Evolutionary conservation across 805 yeast genomes (phyloP).

Genomic region (Yarrowia keelungensis): DNA sequence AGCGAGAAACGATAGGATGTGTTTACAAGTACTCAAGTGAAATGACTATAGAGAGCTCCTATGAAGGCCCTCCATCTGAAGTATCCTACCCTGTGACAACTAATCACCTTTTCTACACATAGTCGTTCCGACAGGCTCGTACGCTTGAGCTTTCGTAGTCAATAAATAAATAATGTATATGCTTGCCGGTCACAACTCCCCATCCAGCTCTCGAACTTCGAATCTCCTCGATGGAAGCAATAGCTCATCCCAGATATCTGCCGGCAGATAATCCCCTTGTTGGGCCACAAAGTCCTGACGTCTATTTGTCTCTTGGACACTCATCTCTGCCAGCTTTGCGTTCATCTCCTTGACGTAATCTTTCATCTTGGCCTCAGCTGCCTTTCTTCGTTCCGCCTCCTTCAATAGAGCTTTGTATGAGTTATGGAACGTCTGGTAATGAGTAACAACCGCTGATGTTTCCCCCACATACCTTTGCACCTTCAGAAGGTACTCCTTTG

Average conservation of each 20-base stretch:
- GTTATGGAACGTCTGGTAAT: slow-evolving; percentile 18
- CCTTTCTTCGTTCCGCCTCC: slow-evolving; percentile 15
- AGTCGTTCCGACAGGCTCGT: too few species aligned
- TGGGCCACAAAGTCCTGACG: slow-evolving; percentile 24
- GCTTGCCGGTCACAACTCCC: not conserved
- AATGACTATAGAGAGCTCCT: too few species aligned
- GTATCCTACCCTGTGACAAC: too few species aligned
- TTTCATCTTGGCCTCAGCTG: slow-evolving; percentile 7
- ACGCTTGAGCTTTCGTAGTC: too few species aligned
- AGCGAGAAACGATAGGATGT: too few species aligned
- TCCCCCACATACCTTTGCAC: slow-evolving; percentile 21
- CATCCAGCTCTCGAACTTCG: slow-evolving; percentile 15
- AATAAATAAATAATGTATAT: slow-evolving; percentile 14
- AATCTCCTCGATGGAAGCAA: slow-evolving; percentile 2
- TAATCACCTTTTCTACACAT: too few species aligned
- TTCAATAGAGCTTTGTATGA: slow-evolving; percentile 6
- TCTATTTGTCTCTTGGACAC: slow-evolving; percentile 1
- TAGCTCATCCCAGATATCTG: slow-evolving; percentile 30
- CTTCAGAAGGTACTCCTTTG: slow-evolving; percentile 7
- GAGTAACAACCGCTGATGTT: slow-evolving; percentile 3
- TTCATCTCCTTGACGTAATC: slow-evolving; percentile 9
- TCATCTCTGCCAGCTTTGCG: slow-evolving; percentile 16
- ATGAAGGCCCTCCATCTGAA: too few species aligned
- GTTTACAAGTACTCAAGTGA: too few species aligned
- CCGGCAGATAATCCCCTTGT: slow-evolving; percentile 31